These are phyloP conservation scores for Protomyces inundatus DNA, from an alignment of 1,139 yeast genomes.

Conservation along the genomic window DNA sequence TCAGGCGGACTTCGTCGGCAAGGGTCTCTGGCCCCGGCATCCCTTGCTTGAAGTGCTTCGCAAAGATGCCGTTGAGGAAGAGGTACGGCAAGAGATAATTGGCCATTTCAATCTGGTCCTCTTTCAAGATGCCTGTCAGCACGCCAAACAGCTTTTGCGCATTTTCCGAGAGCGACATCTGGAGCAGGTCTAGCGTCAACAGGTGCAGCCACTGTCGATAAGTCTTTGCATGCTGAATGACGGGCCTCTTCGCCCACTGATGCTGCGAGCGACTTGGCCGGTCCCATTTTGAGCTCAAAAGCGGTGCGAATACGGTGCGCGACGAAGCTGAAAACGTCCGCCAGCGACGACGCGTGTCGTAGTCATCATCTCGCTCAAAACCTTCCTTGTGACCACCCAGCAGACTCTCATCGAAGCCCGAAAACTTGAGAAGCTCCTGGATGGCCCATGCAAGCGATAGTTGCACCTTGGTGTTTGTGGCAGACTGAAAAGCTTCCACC, in stretches of 20 bases:
- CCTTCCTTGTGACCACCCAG: slow-evolving; percentile 27
- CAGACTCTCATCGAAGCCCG: slow-evolving; percentile 49
- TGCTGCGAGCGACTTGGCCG: slow-evolving; percentile 47
- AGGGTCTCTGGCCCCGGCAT: not conserved
- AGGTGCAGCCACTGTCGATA: slow-evolving; percentile 65
- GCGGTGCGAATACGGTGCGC: slow-evolving; percentile 68
- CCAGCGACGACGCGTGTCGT: slow-evolving; percentile 47
- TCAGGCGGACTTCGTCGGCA: not conserved
- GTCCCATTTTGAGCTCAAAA: slow-evolving; percentile 63
- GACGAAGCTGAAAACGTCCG: slow-evolving; percentile 60
- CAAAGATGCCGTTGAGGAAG: slow-evolving; percentile 55
- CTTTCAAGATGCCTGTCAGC: slow-evolving; percentile 55
- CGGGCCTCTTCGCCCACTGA: slow-evolving; percentile 47
- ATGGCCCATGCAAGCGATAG: slow-evolving; percentile 80
- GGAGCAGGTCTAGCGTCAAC: slow-evolving; percentile 61
- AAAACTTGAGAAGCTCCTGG: slow-evolving; percentile 72
- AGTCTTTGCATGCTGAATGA: slow-evolving; percentile 43
- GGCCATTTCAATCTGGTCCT: slow-evolving; percentile 50
- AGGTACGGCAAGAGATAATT: slow-evolving; percentile 57
- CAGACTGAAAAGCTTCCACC: slow-evolving; percentile 80
- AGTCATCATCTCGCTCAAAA: slow-evolving; percentile 30
- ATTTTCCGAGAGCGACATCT: slow-evolving; percentile 42
- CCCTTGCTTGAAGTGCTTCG: not conserved
- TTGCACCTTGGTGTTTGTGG: slow-evolving; percentile 82
- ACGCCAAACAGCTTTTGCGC: slow-evolving; percentile 56